These are phyloP conservation scores for Besnoitia besnoiti DNA, from an alignment of 169 alveolate genomes.

Conservation along the genomic window DNA sequence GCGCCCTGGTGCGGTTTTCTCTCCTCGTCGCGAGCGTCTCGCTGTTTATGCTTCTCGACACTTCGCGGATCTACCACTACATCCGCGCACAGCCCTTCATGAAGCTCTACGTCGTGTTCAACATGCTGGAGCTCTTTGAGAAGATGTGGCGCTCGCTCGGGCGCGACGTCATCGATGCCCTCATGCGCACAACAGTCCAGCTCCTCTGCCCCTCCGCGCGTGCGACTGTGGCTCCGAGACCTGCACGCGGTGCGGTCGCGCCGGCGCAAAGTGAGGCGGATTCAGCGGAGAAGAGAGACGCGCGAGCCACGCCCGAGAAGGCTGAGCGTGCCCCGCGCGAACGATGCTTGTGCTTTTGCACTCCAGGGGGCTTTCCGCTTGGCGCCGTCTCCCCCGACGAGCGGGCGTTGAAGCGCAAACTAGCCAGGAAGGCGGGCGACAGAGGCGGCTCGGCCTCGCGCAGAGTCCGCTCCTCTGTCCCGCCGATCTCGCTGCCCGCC, in stretches of 20 bases:
- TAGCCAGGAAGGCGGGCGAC: too few species aligned
- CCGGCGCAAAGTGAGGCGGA: too few species aligned
- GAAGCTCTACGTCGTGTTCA: conserved; percentile 88
- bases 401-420: too few species aligned
- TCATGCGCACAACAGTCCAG: conserved; percentile 75
- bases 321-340: too few species aligned
- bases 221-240: too few species aligned
- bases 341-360: too few species aligned
- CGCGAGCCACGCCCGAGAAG: too few species aligned
- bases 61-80: conserved; percentile 87
- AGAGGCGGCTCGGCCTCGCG: too few species aligned
- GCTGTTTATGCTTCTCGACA: conserved; percentile 83
- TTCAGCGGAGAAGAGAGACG: too few species aligned
- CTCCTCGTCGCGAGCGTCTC: conserved; percentile 77
- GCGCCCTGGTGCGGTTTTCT: conserved; percentile 77
- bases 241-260: too few species aligned
- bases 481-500: neutral
- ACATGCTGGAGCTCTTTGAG: conserved; percentile 90
- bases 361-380: too few species aligned
- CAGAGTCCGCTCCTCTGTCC: neutral
- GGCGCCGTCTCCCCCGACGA: too few species aligned
- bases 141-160: conserved; percentile 87
- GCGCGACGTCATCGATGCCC: conserved; percentile 83
- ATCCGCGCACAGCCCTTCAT: conserved; percentile 88
- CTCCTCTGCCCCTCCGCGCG: neutral